A percentile compares a stretch with the other conserved stretches of the same genome.
These are phyloP conservation scores for Ambrosia artemisiifolia DNA, from an alignment of 129 eudicot genomes.

Conservation along the genomic window DNA sequence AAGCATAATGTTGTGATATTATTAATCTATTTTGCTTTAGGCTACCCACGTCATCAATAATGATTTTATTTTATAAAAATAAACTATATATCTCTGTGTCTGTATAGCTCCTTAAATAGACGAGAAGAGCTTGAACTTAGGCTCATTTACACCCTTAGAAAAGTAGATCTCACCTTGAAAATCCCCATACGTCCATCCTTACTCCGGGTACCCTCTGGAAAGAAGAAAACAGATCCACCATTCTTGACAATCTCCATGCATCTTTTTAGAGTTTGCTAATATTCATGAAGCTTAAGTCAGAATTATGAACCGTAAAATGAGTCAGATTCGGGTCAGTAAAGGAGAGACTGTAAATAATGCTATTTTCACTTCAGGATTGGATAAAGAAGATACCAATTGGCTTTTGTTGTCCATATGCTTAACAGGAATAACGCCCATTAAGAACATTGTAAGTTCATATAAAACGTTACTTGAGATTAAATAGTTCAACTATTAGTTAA, in stretches of 20 bases:
- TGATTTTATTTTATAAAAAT: no score
- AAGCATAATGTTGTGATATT: no score
- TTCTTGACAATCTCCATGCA: slow-evolving; percentile 78
- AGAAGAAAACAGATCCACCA: slow-evolving; percentile 93
- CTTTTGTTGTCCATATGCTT: slow-evolving; percentile 92
- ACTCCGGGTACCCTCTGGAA: slow-evolving; percentile 97
- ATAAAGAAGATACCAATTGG: slow-evolving; percentile 57
- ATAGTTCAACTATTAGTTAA: no score
- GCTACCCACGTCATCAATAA: no score
- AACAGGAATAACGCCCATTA: slow-evolving; percentile 78
- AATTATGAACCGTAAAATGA: no score
- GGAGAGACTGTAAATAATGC: not conserved
- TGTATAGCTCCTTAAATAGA: no score
- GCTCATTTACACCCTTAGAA: no score
- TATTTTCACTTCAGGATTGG: not conserved
- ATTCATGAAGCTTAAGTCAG: slow-evolving; percentile 2
- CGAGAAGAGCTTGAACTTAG: no score
- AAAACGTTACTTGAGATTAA: no score
- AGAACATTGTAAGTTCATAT: slow-evolving; percentile 16
- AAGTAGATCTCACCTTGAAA: slow-evolving; percentile 64
- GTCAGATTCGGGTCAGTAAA: not conserved
- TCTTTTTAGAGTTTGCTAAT: slow-evolving; percentile 78
- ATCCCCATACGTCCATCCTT: slow-evolving; percentile 69
- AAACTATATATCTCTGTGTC: no score
- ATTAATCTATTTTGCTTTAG: no score